Evolutionary conservation across 129 eudicot species (phyloP), one percentile per base, ranked within the genome.

Genomic region (Erigeron canadensis): DNA sequence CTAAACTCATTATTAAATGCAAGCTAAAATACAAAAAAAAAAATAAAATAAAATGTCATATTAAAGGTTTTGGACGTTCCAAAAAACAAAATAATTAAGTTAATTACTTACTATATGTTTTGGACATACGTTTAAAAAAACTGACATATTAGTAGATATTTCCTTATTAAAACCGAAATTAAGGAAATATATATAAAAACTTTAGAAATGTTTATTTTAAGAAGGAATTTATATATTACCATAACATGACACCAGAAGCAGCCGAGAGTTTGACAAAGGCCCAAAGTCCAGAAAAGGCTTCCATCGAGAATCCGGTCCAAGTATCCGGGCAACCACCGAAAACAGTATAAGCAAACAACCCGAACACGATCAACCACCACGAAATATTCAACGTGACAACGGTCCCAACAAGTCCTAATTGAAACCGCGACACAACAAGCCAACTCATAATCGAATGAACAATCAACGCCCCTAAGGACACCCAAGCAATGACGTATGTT

Each of bases 161-260:
- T 28, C 34, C 34, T 28, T 28, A 28, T 28, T 28, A 28, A 28
- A 28, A 28, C 2, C 34, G 34, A 28, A 28, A 28, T n/a, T n/a
- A n/a, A n/a, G n/a, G n/a, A n/a, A n/a, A n/a, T n/a, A n/a, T n/a
- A n/a, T n/a, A n/a, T n/a, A n/a, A n/a, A n/a, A n/a, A n/a, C n/a
- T n/a, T n/a, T n/a, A n/a, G n/a, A n/a, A n/a, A n/a, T n/a, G n/a
- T n/a, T n/a, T n/a, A n/a, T n/a, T n/a, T n/a, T n/a, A n/a, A n/a
- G 34, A 28, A 28, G 34, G 34, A 28, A 28, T 28, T 28, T 28
- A 69, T 8, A 50, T 9, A 73, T 64, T 71, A 91, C 98, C 98
- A 91, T 18, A 92, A 88, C 98, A 92, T 92, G 79, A 89, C 91
- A 13, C 98, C 98, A 15, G 98, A 92, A 42, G 98, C 84, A 10